Evolutionary conservation across 1,284 basidiomycete genomes (phyloP).

Genomic region (Filobasidium uniguttulatum): DNA sequence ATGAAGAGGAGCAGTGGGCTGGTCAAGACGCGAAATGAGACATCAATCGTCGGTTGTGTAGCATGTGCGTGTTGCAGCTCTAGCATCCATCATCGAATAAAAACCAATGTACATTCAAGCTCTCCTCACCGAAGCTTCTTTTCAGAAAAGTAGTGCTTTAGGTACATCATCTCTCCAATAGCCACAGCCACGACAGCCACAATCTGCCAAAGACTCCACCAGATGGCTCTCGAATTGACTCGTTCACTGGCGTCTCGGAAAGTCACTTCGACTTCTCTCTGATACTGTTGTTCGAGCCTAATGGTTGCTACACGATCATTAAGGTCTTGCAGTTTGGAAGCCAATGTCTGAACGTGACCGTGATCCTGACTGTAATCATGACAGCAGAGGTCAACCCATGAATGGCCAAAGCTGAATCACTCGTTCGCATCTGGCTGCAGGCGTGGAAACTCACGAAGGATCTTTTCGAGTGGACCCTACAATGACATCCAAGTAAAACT

Average conservation of each 20-base stretch:
- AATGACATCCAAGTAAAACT: constrained; percentile 85
- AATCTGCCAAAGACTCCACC: constrained; percentile 84
- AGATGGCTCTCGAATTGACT: constrained; percentile 79
- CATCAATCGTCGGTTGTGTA: background rate
- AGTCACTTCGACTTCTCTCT: constrained; percentile 85
- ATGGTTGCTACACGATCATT: constrained; percentile 89
- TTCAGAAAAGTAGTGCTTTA: constrained; percentile 83
- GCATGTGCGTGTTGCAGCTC: background rate
- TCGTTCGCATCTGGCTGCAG: too few relatives aligned
- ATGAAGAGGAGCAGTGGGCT: too few relatives aligned
- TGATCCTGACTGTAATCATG: constrained; percentile 43
- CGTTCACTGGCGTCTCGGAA: constrained; percentile 78
- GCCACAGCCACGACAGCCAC: constrained; percentile 70
- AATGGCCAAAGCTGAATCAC: background rate
- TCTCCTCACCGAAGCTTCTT: constrained; percentile 55
- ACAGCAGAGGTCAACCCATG: background rate
- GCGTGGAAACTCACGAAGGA: constrained; percentile 45
- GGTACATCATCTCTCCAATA: constrained; percentile 81
- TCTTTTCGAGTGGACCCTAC: constrained; percentile 77
- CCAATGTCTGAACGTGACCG: constrained; percentile 73
- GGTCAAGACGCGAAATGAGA: too few relatives aligned
- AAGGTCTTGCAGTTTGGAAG: constrained; percentile 73
- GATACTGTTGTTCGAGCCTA: constrained; percentile 90
- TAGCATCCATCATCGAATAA: background rate
- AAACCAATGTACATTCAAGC: background rate